These are phyloP conservation scores for Phalaenopsis hybrid DNA, from an alignment of 116 monocot species.

Conservation along the genomic window DNA sequence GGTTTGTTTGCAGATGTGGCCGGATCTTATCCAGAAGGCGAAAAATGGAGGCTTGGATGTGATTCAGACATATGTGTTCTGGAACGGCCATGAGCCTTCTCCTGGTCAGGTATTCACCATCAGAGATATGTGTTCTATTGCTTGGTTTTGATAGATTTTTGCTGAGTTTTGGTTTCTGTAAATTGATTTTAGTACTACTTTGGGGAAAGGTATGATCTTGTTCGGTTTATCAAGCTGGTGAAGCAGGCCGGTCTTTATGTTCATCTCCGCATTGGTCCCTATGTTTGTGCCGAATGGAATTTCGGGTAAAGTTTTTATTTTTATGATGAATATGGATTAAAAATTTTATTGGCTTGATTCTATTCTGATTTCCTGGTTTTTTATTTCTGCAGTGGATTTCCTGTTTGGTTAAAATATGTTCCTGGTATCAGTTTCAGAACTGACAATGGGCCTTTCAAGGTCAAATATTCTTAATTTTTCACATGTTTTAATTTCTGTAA, in stretches of 20 bases:
- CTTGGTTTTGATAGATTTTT: conserved; percentile 1
- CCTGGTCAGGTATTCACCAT: conserved; percentile 50
- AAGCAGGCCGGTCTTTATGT: conserved; percentile 74
- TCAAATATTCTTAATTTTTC: conserved; percentile 9
- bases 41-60: conserved; percentile 87
- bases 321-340: not conserved
- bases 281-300: conserved; percentile 96
- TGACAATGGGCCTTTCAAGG: conserved; percentile 93
- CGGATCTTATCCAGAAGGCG: conserved; percentile 81
- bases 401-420: conserved; percentile 97
- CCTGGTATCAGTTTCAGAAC: conserved; percentile 95
- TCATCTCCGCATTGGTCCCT: conserved; percentile 80
- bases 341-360: not conserved
- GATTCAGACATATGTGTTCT: conserved; percentile 88
- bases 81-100: conserved; percentile 81
- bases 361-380: not conserved
- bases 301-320: conserved; percentile 52
- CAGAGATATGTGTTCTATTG: not conserved
- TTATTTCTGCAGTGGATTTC: conserved; percentile 58
- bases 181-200: conserved; percentile 64
- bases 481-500: not conserved
- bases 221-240: conserved; percentile 70
- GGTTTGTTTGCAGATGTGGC: conserved; percentile 69
- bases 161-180: conserved; percentile 9
- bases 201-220: conserved; percentile 63